These are phyloP conservation scores for Bipolaris sorokiniana DNA, from an alignment of 2,329 filamentous ascomycete genomes.

Conservation along the genomic window DNA sequence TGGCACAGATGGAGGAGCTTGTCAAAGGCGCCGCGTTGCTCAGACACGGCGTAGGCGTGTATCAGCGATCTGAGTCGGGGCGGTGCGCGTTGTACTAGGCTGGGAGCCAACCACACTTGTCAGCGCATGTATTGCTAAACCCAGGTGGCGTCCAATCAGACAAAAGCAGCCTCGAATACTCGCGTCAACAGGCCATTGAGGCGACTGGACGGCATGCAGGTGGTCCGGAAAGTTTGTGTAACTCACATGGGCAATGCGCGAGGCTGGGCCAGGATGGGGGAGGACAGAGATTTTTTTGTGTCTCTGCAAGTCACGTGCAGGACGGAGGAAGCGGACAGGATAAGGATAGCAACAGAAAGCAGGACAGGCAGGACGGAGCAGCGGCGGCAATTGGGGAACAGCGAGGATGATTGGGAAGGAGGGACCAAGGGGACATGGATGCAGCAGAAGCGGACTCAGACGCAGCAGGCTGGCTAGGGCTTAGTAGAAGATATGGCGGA, in stretches of 20 bases:
- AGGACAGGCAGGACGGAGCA: neutral
- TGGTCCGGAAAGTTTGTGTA: conserved; percentile 5
- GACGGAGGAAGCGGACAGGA: conserved; percentile 2
- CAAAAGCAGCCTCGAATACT: conserved; percentile 13
- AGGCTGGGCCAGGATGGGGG: conserved; percentile 6
- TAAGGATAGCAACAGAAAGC: neutral
- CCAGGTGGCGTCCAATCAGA: conserved; percentile 31
- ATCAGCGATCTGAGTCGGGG: conserved; percentile 24
- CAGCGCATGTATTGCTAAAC: conserved; percentile 31
- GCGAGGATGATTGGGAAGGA: conserved; percentile 5
- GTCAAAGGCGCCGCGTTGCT: conserved; percentile 29
- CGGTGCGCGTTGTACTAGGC: conserved; percentile 31
- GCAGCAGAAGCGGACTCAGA: conserved; percentile 18
- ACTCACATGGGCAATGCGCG: conserved; percentile 13
- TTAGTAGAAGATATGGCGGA: conserved; percentile 33
- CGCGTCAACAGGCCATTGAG: conserved; percentile 25
- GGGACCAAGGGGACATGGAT: conserved; percentile 22
- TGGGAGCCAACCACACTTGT: conserved; percentile 39
- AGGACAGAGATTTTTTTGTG: conserved; percentile 11
- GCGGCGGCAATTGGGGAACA: conserved; percentile 6
- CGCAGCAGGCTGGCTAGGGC: conserved; percentile 37
- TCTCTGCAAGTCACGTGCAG: conserved; percentile 12
- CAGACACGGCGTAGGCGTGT: conserved; percentile 28
- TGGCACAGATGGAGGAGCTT: conserved; percentile 42
- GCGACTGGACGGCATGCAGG: conserved; percentile 15